These are phyloP conservation scores for Posidonia australis DNA, from an alignment of 106 monocot species.

Conservation along the genomic window DNA sequence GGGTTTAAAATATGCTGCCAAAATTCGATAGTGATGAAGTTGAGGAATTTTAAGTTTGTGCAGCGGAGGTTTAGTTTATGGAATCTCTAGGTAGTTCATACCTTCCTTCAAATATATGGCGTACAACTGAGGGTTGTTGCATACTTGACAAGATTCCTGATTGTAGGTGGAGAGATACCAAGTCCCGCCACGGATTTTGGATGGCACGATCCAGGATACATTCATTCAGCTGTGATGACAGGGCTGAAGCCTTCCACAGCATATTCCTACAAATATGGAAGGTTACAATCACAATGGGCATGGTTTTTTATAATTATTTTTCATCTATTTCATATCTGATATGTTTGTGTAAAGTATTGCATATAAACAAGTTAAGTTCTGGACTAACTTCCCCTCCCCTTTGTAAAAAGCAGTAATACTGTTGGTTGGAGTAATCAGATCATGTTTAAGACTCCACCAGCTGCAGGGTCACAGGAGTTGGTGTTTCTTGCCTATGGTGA, in stretches of 20 bases:
- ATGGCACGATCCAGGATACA: constrained; percentile 79
- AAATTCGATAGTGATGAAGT: no score
- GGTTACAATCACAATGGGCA: no score
- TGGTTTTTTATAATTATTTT: no score
- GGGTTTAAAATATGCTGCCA: no score
- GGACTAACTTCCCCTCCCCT: no score
- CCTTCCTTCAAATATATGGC: no score
- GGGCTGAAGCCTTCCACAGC: constrained; percentile 44
- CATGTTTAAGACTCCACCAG: constrained; percentile 57
- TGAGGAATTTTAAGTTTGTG: no score
- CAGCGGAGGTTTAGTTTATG: no score
- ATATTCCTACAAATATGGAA: constrained; percentile 31
- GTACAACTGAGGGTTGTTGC: not conserved
- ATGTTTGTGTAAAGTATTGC: no score
- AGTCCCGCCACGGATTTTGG: constrained; percentile 76
- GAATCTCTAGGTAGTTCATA: no score
- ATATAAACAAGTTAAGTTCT: no score
- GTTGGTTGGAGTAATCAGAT: constrained; percentile 62
- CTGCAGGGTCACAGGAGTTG: constrained; percentile 41
- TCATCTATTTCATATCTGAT: no score
- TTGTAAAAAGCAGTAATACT: constrained; percentile 42
- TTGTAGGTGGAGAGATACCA: constrained; percentile 5
- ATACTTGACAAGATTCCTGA: not conserved
- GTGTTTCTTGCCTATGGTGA: constrained; percentile 50
- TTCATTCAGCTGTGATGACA: constrained; percentile 61